Evolutionary conservation across 495 filamentous ascomycete genomes (phyloP).

Genomic region (Xylaria venustula): DNA sequence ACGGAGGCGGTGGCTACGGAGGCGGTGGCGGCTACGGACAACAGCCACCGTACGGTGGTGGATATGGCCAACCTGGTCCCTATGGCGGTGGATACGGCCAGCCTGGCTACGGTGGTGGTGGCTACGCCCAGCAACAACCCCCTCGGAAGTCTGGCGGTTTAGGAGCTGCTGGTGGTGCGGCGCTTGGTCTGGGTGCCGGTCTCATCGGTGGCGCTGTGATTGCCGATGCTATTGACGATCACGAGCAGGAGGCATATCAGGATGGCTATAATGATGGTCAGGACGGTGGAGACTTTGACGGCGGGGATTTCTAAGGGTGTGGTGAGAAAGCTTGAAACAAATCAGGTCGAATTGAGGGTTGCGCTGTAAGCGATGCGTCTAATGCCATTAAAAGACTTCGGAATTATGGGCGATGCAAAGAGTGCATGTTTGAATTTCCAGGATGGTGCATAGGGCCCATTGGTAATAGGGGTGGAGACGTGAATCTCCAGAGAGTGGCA

Average conservation of each 20-base stretch:
- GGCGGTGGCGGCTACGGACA: slow-evolving; percentile 10
- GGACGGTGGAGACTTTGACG: slow-evolving; percentile 38
- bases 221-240: slow-evolving; percentile 61
- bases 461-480: background rate
- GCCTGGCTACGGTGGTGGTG: slow-evolving; percentile 32
- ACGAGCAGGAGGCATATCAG: slow-evolving; percentile 52
- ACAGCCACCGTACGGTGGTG: background rate
- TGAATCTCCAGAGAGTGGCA: background rate
- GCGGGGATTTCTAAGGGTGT: slow-evolving; percentile 53
- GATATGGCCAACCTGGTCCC: slow-evolving; percentile 36
- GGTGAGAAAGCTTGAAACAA: background rate
- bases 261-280: slow-evolving; percentile 47
- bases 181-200: slow-evolving; percentile 75
- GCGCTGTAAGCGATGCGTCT: background rate
- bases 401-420: background rate
- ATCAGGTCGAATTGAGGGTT: background rate
- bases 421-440: no score
- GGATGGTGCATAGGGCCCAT: background rate
- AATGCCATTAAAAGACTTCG: background rate
- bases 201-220: slow-evolving; percentile 69
- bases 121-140: slow-evolving; percentile 15
- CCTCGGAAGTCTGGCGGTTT: slow-evolving; percentile 46
- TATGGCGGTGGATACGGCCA: slow-evolving; percentile 35
- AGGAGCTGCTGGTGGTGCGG: slow-evolving; percentile 67
- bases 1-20: slow-evolving; percentile 28